Evolutionary conservation across 1,139 yeast genomes (phyloP).

Genomic region (Scheffersomyces cryptocercus): DNA sequence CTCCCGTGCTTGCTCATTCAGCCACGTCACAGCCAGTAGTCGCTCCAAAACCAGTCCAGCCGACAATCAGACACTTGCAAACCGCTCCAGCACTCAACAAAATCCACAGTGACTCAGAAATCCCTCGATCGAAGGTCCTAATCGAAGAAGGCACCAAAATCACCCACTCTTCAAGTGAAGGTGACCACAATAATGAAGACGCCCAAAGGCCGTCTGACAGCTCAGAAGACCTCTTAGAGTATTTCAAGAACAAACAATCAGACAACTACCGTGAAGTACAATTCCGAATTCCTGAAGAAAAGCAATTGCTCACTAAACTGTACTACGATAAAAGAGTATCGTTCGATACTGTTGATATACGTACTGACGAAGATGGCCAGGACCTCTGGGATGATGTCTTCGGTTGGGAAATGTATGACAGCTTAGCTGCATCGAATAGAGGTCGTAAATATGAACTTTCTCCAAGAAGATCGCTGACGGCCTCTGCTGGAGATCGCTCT

Average conservation of each 20-base stretch:
- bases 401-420: conserved; percentile 11
- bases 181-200: not conserved
- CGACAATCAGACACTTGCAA: not conserved
- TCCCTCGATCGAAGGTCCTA: not conserved
- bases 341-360: conserved; percentile 47
- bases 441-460: conserved; percentile 16
- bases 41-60: not conserved
- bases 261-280: conserved; percentile 24
- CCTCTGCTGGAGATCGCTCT: conserved; percentile 8
- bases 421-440: conserved; percentile 7
- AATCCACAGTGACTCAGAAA: not conserved
- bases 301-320: conserved; percentile 4
- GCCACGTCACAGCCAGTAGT: too few relatives aligned
- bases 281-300: conserved; percentile 17
- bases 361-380: conserved; percentile 23
- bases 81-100: not conserved
- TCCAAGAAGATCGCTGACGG: conserved; percentile 11
- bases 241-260: conserved; percentile 17
- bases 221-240: conserved; percentile 22
- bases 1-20: conserved; percentile 4
- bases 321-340: conserved; percentile 29
- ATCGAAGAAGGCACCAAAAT: not conserved
- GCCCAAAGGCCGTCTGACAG: too few relatives aligned
- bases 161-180: not conserved
- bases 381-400: conserved; percentile 14